phyloP scores from a whole-genome alignment of 2,329 filamentous ascomycete species.

The Claviceps paspali region DNA sequence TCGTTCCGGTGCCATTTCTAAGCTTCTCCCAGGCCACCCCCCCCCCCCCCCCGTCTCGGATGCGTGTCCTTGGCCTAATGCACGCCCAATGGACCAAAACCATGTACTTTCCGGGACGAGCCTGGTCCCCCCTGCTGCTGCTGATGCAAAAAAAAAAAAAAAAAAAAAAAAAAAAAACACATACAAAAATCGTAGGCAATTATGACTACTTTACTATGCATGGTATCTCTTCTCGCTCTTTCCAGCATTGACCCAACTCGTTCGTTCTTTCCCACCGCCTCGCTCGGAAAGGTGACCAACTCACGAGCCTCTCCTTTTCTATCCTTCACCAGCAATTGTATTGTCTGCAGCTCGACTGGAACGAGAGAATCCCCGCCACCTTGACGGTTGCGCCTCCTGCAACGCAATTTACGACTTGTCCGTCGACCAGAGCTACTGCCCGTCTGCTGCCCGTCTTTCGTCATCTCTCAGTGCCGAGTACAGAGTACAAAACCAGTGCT shows the following conservation, averaged over 20 bases:
- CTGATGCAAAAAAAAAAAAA: conserved; percentile 2
- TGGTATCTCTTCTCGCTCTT: conserved; percentile 5
- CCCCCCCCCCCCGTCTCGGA: neutral
- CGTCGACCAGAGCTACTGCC: neutral
- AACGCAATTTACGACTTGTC: neutral
- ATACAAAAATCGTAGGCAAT: no score
- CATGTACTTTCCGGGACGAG: conserved; percentile 1
- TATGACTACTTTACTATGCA: conserved; percentile 5
- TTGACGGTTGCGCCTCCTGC: neutral
- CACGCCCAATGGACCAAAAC: neutral
- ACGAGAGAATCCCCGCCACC: neutral
- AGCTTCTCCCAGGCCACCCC: neutral
- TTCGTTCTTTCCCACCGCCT: neutral
- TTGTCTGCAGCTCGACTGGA: neutral
- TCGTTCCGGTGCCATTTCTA: no score
- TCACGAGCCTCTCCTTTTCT: no score
- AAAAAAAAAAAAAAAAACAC: no score
- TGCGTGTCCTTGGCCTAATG: neutral
- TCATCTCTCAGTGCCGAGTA: neutral
- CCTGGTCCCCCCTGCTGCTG: conserved; percentile 4
- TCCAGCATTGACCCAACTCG: conserved; percentile 2
- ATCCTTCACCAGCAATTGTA: neutral
- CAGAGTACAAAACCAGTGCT: neutral
- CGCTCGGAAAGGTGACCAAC: neutral
- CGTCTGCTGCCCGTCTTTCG: neutral